Evolutionary conservation across 495 filamentous ascomycete genomes (phyloP).

Genomic region (Lophiostoma macrostomum): DNA sequence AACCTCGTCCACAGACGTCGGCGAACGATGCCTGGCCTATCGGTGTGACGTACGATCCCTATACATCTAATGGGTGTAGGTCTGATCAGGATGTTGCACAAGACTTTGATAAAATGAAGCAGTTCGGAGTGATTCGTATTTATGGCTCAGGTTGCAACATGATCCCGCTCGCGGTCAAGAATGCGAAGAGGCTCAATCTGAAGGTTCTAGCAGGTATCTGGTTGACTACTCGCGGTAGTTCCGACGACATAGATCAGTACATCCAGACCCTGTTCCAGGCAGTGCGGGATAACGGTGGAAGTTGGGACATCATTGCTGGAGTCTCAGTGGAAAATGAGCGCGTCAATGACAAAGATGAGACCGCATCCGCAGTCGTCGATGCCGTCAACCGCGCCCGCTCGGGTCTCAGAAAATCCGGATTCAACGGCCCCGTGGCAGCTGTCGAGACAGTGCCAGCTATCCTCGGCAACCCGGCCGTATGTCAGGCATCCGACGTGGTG

Average conservation of each 20-base stretch:
- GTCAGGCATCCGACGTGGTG: conserved; percentile 70
- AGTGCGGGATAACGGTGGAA: too few species aligned
- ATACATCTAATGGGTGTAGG: conserved; percentile 59
- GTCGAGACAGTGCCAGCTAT: conserved; percentile 74
- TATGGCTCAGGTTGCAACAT: conserved; percentile 82
- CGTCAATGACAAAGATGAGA: conserved; percentile 55
- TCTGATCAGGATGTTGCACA: conserved; percentile 55
- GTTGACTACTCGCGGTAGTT: too few species aligned
- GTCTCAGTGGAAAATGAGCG: conserved; percentile 79
- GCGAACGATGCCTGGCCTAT: conserved; percentile 6
- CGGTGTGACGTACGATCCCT: conserved; percentile 27
- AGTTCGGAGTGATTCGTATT: conserved; percentile 64
- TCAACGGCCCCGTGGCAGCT: conserved; percentile 69
- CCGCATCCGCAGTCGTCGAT: conserved; percentile 51
- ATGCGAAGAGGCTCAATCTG: conserved; percentile 56
- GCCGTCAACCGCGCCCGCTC: conserved; percentile 57
- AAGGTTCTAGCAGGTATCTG: conserved; percentile 73
- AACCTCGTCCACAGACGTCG: background rate
- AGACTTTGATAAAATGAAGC: conserved; percentile 56
- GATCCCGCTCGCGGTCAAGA: conserved; percentile 55
- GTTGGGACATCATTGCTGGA: conserved; percentile 67
- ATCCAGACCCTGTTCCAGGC: too few species aligned
- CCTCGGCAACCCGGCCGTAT: conserved; percentile 64
- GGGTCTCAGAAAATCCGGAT: conserved; percentile 60
- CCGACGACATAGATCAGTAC: conserved; percentile 48